Conservation (phyloP, 257 asterid genomes). For the Salvia splendens region DNA sequence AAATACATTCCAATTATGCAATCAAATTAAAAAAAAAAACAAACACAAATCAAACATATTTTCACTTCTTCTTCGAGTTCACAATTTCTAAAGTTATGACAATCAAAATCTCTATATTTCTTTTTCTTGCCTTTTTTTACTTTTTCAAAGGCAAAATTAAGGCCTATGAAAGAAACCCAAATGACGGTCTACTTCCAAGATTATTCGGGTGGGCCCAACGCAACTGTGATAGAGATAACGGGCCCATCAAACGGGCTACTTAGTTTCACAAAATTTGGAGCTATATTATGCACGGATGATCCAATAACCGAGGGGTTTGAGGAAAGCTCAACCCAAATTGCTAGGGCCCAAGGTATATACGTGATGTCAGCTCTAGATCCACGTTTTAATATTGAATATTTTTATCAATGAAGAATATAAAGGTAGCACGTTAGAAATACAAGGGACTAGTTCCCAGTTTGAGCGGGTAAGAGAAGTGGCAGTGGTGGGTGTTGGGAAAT, state of each 20-base stretch:
- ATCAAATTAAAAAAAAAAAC: constrained; percentile 9
- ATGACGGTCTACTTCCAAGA: constrained; percentile 53
- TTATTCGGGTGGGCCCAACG: constrained; percentile 43
- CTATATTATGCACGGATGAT: constrained; percentile 51
- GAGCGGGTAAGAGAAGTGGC: constrained; percentile 55
- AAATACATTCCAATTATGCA: not conserved
- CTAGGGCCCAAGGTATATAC: constrained; percentile 48
- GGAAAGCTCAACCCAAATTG: constrained; percentile 37
- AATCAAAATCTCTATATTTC: constrained; percentile 10
- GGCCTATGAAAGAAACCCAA: constrained; percentile 38
- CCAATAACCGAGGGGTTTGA: constrained; percentile 41
- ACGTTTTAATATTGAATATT: constrained; percentile 47
- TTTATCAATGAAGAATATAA: constrained; percentile 36
- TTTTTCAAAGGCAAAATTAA: constrained; percentile 13
- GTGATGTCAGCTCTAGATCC: constrained; percentile 53
- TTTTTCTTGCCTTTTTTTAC: constrained; percentile 25
- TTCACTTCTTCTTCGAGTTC: not conserved
- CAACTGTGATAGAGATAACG: constrained; percentile 45
- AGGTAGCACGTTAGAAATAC: constrained; percentile 55
- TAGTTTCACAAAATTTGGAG: constrained; percentile 44
- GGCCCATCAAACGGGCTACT: constrained; percentile 32
- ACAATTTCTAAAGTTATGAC: not conserved
- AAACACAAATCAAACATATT: constrained; percentile 5
- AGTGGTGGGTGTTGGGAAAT: too few species aligned
- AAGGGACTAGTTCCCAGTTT: constrained; percentile 48